These are phyloP conservation scores for Beverwykella pulmonaria DNA, from an alignment of 495 filamentous ascomycete genomes.

Conservation along the genomic window DNA sequence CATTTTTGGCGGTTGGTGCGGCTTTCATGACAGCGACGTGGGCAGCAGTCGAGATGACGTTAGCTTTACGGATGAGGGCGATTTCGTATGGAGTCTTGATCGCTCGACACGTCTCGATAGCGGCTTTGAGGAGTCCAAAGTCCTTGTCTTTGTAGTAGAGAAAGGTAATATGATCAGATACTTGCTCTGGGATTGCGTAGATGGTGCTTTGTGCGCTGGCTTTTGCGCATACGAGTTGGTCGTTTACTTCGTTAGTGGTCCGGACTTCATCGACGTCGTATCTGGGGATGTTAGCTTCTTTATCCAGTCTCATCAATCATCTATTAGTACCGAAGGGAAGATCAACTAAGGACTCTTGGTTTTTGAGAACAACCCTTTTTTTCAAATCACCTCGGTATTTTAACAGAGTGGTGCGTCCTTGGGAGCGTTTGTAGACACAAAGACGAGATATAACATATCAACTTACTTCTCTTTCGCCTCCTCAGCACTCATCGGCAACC, in stretches of 20 bases:
- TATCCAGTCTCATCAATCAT: neutral
- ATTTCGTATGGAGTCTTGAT: constrained; percentile 86
- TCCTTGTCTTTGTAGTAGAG: constrained; percentile 65
- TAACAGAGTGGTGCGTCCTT: no score
- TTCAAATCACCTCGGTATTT: no score
- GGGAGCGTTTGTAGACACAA: neutral
- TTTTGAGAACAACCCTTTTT: no score
- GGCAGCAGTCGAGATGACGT: constrained; percentile 74
- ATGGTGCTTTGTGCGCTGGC: constrained; percentile 55
- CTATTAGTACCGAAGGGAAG: neutral
- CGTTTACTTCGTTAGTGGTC: constrained; percentile 70
- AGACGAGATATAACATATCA: neutral
- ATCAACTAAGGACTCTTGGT: no score
- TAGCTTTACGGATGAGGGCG: constrained; percentile 79
- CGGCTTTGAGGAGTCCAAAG: constrained; percentile 64
- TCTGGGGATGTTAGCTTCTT: constrained; percentile 4
- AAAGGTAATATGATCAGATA: constrained; percentile 66
- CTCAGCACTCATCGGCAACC: constrained; percentile 74
- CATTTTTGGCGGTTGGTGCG: constrained; percentile 68
- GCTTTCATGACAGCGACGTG: constrained; percentile 71
- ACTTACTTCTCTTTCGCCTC: constrained; percentile 64
- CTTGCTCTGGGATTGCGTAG: constrained; percentile 71
- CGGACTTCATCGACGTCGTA: constrained; percentile 85
- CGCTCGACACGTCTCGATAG: constrained; percentile 76
- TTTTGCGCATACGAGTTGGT: constrained; percentile 56